Base-by-base conservation (phyloP, 2,329 filamentous ascomycete species). In the Trichoderma sp. region DNA sequence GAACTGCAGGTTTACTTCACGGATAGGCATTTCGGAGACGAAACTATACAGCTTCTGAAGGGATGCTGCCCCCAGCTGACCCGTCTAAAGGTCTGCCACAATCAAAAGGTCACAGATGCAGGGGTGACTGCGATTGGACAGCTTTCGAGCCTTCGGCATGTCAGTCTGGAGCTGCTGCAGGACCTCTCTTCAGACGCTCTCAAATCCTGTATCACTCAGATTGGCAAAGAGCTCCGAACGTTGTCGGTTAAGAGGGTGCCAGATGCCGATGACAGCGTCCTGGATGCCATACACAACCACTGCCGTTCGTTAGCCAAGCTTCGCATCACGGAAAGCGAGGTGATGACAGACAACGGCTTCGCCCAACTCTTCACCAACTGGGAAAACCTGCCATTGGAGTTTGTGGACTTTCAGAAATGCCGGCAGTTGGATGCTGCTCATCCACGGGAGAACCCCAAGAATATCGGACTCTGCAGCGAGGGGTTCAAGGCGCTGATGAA, bases 401-500 rank as follows among this genome's bases (percentile, higher is more conserved):
- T 88, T 68, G 77, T 93, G 62, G 92, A 97, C 74, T 76, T 98
- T 17, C 88, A 90, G 70, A 88, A 89, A 67, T 93, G 89, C 66
- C 90, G 93, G 19, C 86, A 92, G 71, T 74, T 96, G 41, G 91
- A 97, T 73, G 86, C 91, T 66, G 79, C 81, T 56, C 85, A 85
- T 28, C 89, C 92, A 0, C 84, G 88, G 24, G 85, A 88, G 5
- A 88, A 88, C 54, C 83, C 85, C 0, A 79, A 87, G 64, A 82
- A 84, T 26, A 78, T 94, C 51, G 94, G 93, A 1, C 82, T 97
- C 39, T 92, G 89, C 60, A 89, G 88, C 0, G 78, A 84, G 6
- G 93, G 90, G 0, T 94, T 98, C 78, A 80, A 83, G 68, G 91
- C 92, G 0, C 78, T 97, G 50, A 97, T 97, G 91, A 78, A 80